Evolutionary conservation across 2,329 filamentous ascomycete species (phyloP).

Genomic region (Fusarium sp.): DNA sequence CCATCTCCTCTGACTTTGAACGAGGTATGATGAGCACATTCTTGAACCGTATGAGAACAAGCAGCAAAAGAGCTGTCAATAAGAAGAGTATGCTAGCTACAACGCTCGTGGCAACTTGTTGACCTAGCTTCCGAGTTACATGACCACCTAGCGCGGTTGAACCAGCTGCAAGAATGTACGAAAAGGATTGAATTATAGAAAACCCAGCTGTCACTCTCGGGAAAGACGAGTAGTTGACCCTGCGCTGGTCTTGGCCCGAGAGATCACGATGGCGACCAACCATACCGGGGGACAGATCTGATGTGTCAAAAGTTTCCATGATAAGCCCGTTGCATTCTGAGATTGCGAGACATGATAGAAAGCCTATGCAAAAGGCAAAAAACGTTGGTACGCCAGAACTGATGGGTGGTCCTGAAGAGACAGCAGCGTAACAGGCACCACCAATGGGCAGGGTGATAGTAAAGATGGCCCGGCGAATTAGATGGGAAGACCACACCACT

Average conservation of each 20-base stretch:
- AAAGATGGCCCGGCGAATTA: constrained; percentile 76
- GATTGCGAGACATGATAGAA: constrained; percentile 78
- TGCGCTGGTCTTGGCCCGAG: constrained; percentile 56
- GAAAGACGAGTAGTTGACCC: constrained; percentile 81
- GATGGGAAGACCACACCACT: constrained; percentile 78
- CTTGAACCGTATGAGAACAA: constrained; percentile 74
- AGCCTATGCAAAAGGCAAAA: constrained; percentile 76
- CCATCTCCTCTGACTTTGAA: constrained; percentile 68
- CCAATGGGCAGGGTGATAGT: constrained; percentile 75
- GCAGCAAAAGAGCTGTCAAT: constrained; percentile 73
- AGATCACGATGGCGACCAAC: constrained; percentile 66
- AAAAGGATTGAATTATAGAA: constrained; percentile 76
- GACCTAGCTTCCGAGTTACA: constrained; percentile 74
- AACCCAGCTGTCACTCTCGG: constrained; percentile 80
- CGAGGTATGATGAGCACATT: constrained; percentile 77
- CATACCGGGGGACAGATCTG: constrained; percentile 80
- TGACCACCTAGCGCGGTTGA: constrained; percentile 77
- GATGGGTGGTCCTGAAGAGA: constrained; percentile 72
- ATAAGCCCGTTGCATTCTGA: constrained; percentile 82
- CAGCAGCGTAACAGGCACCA: constrained; percentile 75
- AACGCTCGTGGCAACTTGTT: constrained; percentile 76
- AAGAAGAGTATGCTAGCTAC: constrained; percentile 75
- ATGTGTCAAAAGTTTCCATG: constrained; percentile 87
- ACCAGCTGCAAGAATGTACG: constrained; percentile 76
- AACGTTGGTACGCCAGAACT: constrained; percentile 74